A percentile compares a stretch with the other conserved stretches of the same genome.
Evolutionary conservation across 106 monocot species (phyloP).

Genomic region (Hemerocallis citrina): DNA sequence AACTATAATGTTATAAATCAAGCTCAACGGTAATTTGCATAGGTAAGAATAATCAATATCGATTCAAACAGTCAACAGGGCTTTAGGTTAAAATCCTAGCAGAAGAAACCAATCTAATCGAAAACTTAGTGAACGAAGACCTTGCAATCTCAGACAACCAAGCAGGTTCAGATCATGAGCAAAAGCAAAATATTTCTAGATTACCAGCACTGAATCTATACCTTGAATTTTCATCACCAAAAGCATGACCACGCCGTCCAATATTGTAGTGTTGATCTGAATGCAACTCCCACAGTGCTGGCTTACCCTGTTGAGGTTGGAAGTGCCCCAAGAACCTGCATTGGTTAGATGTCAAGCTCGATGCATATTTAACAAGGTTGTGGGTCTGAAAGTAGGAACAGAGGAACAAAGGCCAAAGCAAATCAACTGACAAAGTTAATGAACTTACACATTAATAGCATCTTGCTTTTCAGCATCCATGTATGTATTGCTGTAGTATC

Average conservation of each 20-base stretch:
- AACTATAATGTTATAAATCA: too few relatives aligned
- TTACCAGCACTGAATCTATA: conserved; percentile 8
- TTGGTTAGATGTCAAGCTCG: neutral
- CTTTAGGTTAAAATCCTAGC: too few relatives aligned
- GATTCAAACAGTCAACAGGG: too few relatives aligned
- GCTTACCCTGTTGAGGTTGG: conserved; percentile 74
- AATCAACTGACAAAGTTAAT: conserved; percentile 1
- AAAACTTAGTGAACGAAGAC: too few relatives aligned
- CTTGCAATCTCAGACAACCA: neutral
- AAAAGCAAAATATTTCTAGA: neutral
- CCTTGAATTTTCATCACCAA: conserved; percentile 46
- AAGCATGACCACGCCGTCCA: conserved; percentile 32
- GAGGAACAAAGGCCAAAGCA: neutral
- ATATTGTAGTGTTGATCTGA: conserved; percentile 77
- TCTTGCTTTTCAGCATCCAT: conserved; percentile 92
- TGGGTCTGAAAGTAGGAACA: neutral
- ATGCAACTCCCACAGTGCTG: conserved; percentile 77
- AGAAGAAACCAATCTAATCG: too few relatives aligned
- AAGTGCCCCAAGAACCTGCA: conserved; percentile 91
- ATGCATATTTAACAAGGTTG: neutral
- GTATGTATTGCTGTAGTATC: conserved; percentile 88
- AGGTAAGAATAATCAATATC: too few relatives aligned
- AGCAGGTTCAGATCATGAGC: neutral
- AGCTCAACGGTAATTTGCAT: too few relatives aligned
- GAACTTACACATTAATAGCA: conserved; percentile 91